These are phyloP conservation scores for Wickerhamiella musiphila DNA, from an alignment of 805 yeast genomes.

Conservation along the genomic window DNA sequence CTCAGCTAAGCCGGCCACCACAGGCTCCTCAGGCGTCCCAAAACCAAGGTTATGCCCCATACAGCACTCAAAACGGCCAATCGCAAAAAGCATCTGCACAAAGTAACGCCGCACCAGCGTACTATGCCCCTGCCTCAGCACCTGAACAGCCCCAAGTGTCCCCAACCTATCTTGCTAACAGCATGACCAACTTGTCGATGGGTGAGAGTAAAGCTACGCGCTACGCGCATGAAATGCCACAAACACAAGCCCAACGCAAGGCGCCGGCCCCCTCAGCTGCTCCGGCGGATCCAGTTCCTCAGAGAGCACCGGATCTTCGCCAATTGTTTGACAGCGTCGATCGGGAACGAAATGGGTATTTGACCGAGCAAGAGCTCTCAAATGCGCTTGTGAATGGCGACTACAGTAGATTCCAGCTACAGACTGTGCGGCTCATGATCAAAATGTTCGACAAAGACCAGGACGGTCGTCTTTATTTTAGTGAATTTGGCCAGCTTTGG, in stretches of 20 bases:
- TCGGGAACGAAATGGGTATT: slow-evolving; percentile 33
- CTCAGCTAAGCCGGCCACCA: no score
- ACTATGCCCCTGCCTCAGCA: slow-evolving; percentile 3
- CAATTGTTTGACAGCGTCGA: slow-evolving; percentile 41
- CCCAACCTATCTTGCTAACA: neutral
- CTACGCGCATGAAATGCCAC: neutral
- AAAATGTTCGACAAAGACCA: slow-evolving; percentile 39
- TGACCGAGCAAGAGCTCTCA: slow-evolving; percentile 41
- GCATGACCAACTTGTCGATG: neutral
- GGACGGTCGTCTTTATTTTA: slow-evolving; percentile 31
- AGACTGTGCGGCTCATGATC: slow-evolving; percentile 46
- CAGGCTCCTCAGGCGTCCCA: neutral
- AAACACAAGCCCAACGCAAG: neutral
- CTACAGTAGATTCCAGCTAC: slow-evolving; percentile 40
- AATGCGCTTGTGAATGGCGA: slow-evolving; percentile 46
- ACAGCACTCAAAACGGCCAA: neutral
- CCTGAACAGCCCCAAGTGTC: neutral
- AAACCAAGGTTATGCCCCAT: neutral
- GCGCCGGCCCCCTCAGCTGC: neutral
- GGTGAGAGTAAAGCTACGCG: neutral
- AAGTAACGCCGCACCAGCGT: slow-evolving; percentile 2
- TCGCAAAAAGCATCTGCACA: slow-evolving; percentile 3
- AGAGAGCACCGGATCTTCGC: slow-evolving; percentile 21
- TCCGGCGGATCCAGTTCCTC: neutral
- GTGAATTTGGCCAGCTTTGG: slow-evolving; percentile 51